Conservation (phyloP, 805 yeast genomes). For the Peterozyma xylosa region DNA sequence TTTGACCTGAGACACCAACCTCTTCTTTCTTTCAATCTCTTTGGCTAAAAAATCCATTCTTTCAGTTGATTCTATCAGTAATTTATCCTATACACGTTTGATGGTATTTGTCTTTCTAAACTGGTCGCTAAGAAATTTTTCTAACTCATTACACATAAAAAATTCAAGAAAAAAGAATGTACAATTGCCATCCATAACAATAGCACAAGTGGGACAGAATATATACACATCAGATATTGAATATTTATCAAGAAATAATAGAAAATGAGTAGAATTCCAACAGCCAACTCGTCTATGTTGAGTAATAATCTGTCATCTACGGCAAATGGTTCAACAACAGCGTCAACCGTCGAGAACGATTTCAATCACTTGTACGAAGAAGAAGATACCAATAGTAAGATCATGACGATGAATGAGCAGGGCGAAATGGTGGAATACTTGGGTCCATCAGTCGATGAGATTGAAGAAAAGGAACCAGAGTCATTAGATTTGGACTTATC, state of each 20-base stretch:
- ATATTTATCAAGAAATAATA: neutral
- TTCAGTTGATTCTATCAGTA: too few species aligned
- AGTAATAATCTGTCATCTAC: too few species aligned
- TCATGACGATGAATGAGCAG: constrained; percentile 11
- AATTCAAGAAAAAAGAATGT: too few species aligned
- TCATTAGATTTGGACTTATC: constrained; percentile 69
- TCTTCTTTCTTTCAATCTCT: constrained; percentile 41
- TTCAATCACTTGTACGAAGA: constrained; percentile 26
- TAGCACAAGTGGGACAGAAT: neutral
- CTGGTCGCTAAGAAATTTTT: too few species aligned
- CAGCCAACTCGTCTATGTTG: constrained; percentile 1
- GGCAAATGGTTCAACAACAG: neutral
- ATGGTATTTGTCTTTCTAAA: too few species aligned
- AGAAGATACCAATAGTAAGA: constrained; percentile 23
- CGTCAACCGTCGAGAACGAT: constrained; percentile 19
- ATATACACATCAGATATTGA: neutral
- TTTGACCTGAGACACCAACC: constrained; percentile 8
- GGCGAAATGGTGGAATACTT: constrained; percentile 26
- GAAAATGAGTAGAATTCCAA: neutral
- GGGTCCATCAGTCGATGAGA: constrained; percentile 35
- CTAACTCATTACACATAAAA: too few species aligned
- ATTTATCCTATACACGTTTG: too few species aligned
- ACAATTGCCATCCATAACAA: constrained; percentile 22
- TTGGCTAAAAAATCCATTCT: constrained; percentile 30
- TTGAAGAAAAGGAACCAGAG: constrained; percentile 41